Evolutionary conservation across 495 filamentous ascomycete species (phyloP).

Genomic region (Entonaema liquescens): DNA sequence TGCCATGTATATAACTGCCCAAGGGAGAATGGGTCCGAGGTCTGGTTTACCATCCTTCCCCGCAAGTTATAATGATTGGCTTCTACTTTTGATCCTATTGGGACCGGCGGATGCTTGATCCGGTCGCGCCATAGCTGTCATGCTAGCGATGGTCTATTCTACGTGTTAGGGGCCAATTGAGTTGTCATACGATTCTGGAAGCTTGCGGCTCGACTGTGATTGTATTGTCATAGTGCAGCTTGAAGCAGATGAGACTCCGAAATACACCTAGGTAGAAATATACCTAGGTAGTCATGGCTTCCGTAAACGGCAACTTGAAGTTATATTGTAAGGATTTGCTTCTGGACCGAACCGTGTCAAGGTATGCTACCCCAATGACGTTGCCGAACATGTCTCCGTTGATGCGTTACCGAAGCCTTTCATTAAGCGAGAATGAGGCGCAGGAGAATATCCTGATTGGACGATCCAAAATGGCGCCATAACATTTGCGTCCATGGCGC

Average conservation of each 20-base stretch:
- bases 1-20: conserved; percentile 15
- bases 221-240: background rate
- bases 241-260: background rate
- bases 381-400: conserved; percentile 3
- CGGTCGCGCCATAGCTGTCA: conserved; percentile 12
- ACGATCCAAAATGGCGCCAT: conserved; percentile 1
- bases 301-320: background rate
- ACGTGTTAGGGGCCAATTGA: conserved; percentile 5
- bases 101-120: conserved; percentile 18
- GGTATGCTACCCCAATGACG: conserved; percentile 2
- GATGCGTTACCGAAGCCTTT: background rate
- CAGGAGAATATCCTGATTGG: background rate
- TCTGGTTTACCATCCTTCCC: conserved; percentile 6
- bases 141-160: conserved; percentile 4
- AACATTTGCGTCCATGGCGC: background rate
- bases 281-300: background rate
- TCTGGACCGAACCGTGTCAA: background rate
- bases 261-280: background rate
- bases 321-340: conserved; percentile 2
- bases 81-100: conserved; percentile 9
- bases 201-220: background rate
- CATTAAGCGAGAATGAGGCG: conserved; percentile 2
- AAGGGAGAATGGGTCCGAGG: conserved; percentile 12
- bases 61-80: conserved; percentile 6
- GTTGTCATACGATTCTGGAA: conserved; percentile 24